These are phyloP conservation scores for Scheffersomyces stipitis DNA, from an alignment of 805 yeast genomes.

Conservation along the genomic window DNA sequence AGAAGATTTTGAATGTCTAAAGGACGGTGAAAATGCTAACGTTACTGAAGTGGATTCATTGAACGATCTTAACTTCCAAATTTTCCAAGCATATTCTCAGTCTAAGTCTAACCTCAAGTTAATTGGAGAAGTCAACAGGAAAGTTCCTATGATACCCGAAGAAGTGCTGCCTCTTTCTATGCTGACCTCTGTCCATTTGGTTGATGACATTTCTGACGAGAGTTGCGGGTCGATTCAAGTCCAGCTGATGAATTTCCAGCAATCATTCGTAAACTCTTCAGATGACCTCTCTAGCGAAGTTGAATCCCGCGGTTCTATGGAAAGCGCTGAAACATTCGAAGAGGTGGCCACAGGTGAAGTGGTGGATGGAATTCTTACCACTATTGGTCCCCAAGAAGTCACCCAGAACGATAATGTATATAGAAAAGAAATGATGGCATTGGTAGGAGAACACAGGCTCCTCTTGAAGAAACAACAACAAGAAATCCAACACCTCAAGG, in stretches of 20 bases:
- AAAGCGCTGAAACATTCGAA: too few species aligned
- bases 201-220: too few species aligned
- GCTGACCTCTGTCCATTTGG: too few species aligned
- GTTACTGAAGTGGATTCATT: conserved; percentile 9
- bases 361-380: background rate
- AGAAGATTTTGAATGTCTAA: conserved; percentile 8
- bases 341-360: background rate
- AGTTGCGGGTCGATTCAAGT: background rate
- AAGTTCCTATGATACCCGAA: too few species aligned
- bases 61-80: conserved; percentile 13
- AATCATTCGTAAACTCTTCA: background rate
- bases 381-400: background rate
- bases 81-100: conserved; percentile 9
- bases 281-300: too few species aligned
- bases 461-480: conserved; percentile 23
- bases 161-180: too few species aligned
- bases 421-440: conserved; percentile 20
- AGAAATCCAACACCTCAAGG: conserved; percentile 23
- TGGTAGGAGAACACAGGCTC: conserved; percentile 21
- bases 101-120: conserved; percentile 5
- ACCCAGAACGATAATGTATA: conserved; percentile 11
- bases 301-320: too few species aligned
- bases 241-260: background rate
- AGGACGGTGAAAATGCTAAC: background rate
- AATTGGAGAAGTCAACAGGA: background rate